Evolutionary conservation across 768 basidiomycete genomes (phyloP).

Genomic region (Tylopilus balloui): DNA sequence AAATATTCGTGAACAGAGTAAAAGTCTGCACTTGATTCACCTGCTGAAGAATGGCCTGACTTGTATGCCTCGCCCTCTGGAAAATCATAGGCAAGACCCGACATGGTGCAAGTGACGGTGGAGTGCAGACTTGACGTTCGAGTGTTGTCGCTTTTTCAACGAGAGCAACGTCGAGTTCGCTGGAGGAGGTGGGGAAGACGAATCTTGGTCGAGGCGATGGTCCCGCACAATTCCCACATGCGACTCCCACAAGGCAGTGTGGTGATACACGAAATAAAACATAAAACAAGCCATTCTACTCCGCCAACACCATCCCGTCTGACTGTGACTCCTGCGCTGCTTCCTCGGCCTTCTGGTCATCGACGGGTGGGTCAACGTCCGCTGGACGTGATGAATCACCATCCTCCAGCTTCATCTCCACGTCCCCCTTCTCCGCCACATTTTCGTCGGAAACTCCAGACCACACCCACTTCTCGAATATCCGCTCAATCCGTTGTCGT

Average conservation of each 20-base stretch:
- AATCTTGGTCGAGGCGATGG: background rate
- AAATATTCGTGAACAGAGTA: background rate
- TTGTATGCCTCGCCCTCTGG: conserved; percentile 16
- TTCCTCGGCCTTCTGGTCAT: conserved; percentile 7
- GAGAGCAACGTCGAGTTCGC: background rate
- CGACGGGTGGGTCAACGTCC: conserved; percentile 3
- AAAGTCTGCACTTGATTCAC: conserved; percentile 4
- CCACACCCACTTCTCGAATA: conserved; percentile 69
- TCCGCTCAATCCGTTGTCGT: conserved; percentile 66
- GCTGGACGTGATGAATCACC: conserved; percentile 4
- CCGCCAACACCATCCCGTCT: conserved; percentile 18
- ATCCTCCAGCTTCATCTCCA: conserved; percentile 30
- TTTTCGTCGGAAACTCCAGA: conserved; percentile 7
- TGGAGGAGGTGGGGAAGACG: background rate
- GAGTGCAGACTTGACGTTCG: background rate
- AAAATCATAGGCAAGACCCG: conserved; percentile 28
- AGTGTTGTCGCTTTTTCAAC: background rate
- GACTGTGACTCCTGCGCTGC: conserved; percentile 2
- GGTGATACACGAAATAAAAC: too few species aligned
- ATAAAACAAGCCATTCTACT: conserved; percentile 6
- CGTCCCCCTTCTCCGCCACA: conserved; percentile 15
- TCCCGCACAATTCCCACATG: conserved; percentile 14
- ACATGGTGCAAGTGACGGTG: conserved; percentile 21
- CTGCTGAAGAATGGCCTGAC: conserved; percentile 4
- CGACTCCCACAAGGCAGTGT: background rate